Percentiles rank a stretch among this genome's conserved stretches.
Conservation (phyloP, 495 filamentous ascomycete species). For the Lasiosphaeria hispida region DNA sequence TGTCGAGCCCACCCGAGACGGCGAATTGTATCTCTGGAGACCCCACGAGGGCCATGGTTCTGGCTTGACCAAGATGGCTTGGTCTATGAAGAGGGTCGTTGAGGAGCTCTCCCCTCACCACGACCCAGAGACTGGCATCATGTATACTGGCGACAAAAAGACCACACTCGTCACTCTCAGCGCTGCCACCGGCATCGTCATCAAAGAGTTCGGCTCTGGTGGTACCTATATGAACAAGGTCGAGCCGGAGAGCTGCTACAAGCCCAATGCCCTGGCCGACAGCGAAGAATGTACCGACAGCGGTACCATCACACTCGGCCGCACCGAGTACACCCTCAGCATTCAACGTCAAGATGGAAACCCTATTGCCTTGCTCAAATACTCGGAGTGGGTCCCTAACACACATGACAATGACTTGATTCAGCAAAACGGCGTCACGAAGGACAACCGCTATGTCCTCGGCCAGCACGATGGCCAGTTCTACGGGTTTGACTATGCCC, state of each 20-base stretch:
- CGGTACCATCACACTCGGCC: conserved; percentile 73
- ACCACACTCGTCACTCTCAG: conserved; percentile 85
- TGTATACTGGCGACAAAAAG: conserved; percentile 89
- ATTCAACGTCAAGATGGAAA: conserved; percentile 76
- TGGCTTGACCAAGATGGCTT: conserved; percentile 73
- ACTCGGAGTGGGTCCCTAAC: conserved; percentile 94
- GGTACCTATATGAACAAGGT: conserved; percentile 43
- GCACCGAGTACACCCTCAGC: conserved; percentile 81
- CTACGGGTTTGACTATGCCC: conserved; percentile 71
- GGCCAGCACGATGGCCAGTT: conserved; percentile 83
- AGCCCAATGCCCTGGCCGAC: conserved; percentile 60
- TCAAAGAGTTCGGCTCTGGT: conserved; percentile 49
- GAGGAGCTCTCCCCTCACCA: conserved; percentile 66
- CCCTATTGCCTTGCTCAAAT: conserved; percentile 84
- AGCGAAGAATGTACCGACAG: conserved; percentile 68
- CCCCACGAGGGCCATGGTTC: conserved; percentile 60
- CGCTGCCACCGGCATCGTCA: conserved; percentile 73
- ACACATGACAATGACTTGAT: conserved; percentile 85
- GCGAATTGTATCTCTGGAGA: conserved; percentile 83
- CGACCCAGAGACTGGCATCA: conserved; percentile 65
- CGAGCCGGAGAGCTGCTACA: conserved; percentile 55
- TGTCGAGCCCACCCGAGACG: conserved; percentile 87
- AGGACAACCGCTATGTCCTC: conserved; percentile 87
- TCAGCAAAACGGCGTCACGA: conserved; percentile 71
- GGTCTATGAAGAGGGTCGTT: conserved; percentile 81